Conservation (phyloP, 768 basidiomycete genomes). For the Kwoniella newhampshirensis region DNA sequence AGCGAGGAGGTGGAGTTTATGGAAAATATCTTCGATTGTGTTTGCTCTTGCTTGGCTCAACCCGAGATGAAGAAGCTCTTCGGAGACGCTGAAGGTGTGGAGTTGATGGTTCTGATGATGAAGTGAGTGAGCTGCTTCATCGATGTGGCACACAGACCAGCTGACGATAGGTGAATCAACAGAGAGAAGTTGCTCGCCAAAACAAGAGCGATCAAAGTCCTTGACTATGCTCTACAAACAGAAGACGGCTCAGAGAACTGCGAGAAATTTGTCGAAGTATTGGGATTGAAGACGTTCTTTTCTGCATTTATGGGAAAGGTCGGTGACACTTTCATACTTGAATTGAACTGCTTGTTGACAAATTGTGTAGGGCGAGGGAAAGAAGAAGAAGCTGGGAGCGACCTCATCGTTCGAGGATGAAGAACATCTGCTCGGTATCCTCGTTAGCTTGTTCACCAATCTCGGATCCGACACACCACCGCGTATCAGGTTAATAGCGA, state of each 20-base stretch:
- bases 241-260: conserved; percentile 67
- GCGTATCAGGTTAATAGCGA: conserved; percentile 78
- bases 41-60: conserved; percentile 83
- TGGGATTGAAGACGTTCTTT: conserved; percentile 87
- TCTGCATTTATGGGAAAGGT: conserved; percentile 94
- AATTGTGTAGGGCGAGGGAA: conserved; percentile 50
- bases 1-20: conserved; percentile 94
- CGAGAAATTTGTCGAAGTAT: conserved; percentile 79
- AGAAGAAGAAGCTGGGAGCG: conserved; percentile 64
- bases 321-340: conserved; percentile 21
- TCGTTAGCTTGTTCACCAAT: conserved; percentile 88
- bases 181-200: conserved; percentile 81
- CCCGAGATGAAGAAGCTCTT: conserved; percentile 75
- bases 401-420: conserved; percentile 68
- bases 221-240: conserved; percentile 85
- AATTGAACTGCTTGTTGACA: not conserved
- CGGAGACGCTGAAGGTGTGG: conserved; percentile 86
- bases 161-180: too few relatives aligned
- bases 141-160: too few relatives aligned
- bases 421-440: conserved; percentile 82
- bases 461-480: conserved; percentile 80
- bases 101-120: conserved; percentile 98
- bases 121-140: conserved; percentile 61
- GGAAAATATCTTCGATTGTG: conserved; percentile 89
- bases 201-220: conserved; percentile 80